A percentile compares a stretch with the other conserved stretches of the same genome.
Conservation (phyloP, 164 flowering plant species). For the Vitis rotundifolia region DNA sequence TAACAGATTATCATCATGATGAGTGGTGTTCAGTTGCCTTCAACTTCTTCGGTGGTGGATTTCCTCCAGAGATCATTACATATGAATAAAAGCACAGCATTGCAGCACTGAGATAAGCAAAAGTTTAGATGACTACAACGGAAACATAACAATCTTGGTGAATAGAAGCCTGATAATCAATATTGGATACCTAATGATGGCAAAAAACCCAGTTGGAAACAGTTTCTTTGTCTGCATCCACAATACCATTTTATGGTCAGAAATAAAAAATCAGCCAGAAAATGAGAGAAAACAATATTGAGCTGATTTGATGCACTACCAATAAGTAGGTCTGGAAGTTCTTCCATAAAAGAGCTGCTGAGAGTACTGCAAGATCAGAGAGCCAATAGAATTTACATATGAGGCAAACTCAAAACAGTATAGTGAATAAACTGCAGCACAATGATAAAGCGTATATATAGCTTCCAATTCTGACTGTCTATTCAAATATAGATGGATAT, state of each 20-base stretch:
- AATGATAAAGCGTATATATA: too few species aligned
- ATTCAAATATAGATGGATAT: too few species aligned
- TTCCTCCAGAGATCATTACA: slow-evolving; percentile 88
- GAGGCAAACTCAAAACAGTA: not conserved
- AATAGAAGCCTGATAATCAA: not conserved
- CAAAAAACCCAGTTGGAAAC: slow-evolving; percentile 68
- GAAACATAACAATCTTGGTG: not conserved
- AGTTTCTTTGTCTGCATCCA: slow-evolving; percentile 73
- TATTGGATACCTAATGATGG: slow-evolving; percentile 54
- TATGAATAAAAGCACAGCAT: slow-evolving; percentile 87
- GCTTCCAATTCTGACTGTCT: too few species aligned
- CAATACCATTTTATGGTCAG: slow-evolving; percentile 8
- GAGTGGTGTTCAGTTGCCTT: slow-evolving; percentile 34
- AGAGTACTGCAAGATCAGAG: slow-evolving; percentile 52
- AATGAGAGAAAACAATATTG: not conserved
- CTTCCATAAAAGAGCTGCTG: slow-evolving; percentile 64
- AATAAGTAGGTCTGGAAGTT: slow-evolving; percentile 52
- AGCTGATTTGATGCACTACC: slow-evolving; percentile 34
- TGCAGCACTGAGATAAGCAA: slow-evolving; percentile 60
- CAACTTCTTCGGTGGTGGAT: slow-evolving; percentile 95
- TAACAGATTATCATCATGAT: slow-evolving; percentile 20
- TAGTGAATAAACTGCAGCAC: not conserved
- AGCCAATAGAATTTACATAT: not conserved
- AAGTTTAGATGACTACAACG: not conserved
- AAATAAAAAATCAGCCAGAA: not conserved